Evolutionary conservation across 441 rosid species (phyloP).

Genomic region (Populus tomentosa): DNA sequence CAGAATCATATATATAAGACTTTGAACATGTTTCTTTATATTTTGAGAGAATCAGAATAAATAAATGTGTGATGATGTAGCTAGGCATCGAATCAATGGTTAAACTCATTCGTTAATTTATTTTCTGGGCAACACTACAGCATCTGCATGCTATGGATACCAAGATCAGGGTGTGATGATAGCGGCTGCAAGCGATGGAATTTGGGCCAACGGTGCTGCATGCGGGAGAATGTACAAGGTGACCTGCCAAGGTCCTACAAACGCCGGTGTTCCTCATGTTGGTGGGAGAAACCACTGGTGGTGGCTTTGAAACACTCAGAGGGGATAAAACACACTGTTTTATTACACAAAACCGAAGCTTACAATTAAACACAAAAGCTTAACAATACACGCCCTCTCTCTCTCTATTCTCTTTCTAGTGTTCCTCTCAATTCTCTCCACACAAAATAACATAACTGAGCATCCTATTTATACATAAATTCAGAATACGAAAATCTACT

Average conservation of each 20-base stretch:
- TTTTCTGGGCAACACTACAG: neutral
- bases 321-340: too few species aligned
- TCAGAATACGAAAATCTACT: too few species aligned
- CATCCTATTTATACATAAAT: too few species aligned
- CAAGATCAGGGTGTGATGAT: constrained; percentile 25
- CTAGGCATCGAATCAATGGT: neutral
- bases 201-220: constrained; percentile 18
- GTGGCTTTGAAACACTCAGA: too few species aligned
- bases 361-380: too few species aligned
- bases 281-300: too few species aligned
- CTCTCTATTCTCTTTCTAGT: too few species aligned
- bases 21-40: neutral
- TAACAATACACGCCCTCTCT: too few species aligned
- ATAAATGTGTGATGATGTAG: too few species aligned
- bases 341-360: too few species aligned
- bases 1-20: neutral
- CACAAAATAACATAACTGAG: too few species aligned
- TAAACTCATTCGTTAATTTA: neutral
- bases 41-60: neutral
- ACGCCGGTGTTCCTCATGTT: neutral
- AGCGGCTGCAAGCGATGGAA: constrained; percentile 16
- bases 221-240: constrained; percentile 15
- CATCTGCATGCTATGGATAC: constrained; percentile 24
- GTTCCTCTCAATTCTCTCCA: too few species aligned
- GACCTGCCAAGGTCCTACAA: constrained; percentile 15